Evolutionary conservation across 441 rosid genomes (phyloP).

Genomic region (Oxalis stricta): DNA sequence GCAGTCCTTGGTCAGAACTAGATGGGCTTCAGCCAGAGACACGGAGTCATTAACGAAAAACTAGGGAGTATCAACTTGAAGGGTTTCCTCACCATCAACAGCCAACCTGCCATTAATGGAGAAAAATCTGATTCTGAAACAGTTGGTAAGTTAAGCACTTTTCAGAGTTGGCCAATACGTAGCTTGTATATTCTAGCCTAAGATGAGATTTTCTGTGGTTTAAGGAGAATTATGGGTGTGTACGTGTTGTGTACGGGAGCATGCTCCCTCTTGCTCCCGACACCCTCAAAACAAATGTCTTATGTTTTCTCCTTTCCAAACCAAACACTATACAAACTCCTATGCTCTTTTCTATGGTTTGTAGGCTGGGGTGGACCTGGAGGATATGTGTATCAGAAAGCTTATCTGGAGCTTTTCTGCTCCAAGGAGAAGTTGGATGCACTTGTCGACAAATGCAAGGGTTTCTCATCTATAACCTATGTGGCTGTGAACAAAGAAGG

Average conservation of each 20-base stretch:
- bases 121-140: conserved; percentile 65
- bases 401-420: conserved; percentile 92
- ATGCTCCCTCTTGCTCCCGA: no score
- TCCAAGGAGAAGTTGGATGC: conserved; percentile 48
- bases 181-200: no score
- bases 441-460: conserved; percentile 55
- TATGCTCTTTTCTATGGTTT: background rate
- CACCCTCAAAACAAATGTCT: background rate
- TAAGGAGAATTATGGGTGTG: no score
- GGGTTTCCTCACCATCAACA: conserved; percentile 89
- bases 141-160: conserved; percentile 46
- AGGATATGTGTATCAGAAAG: conserved; percentile 89
- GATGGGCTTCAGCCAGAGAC: conserved; percentile 93
- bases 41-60: conserved; percentile 64
- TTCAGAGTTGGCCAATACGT: no score
- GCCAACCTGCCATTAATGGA: conserved; percentile 89
- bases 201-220: no score
- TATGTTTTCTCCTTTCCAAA: background rate
- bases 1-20: conserved; percentile 92
- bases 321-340: background rate
- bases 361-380: conserved; percentile 98
- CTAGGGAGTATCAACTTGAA: conserved; percentile 74
- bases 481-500: conserved; percentile 60
- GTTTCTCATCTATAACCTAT: conserved; percentile 42
- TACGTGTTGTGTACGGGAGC: background rate